Evolutionary conservation across 225 moss, liverwort and hornwort species (phyloP), one percentile per base, ranked within the genome.

Genomic region (Lunularia cruciata): DNA sequence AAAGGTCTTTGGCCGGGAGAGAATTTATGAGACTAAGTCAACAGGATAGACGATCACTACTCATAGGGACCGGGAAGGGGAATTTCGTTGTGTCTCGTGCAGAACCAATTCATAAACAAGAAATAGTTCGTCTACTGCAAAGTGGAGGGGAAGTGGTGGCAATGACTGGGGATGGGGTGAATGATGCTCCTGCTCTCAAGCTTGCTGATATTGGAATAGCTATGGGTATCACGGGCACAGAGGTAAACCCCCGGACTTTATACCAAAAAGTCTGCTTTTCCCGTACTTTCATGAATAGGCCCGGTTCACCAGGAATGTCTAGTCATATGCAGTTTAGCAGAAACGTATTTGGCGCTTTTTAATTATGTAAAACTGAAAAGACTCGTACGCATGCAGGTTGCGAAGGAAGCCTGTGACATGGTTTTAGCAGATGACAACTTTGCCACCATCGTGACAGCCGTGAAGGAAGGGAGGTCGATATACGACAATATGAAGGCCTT

Each of bases 401-500:
- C 87, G 33, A 87, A 87, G 54, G 87, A 87, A 51, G 87, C 87
- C 0, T 77, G 82, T 39, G 87, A 87, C 53, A 87, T 87, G 87
- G 85, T 87, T 5, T 80, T 87, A 19, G 87, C 87, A n/a, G 87
- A 87, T 60, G 87, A 87, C 20, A 78, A 87, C 67, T 87, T 87
- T 63, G 84, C 85, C 39, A 85, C 87, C 26, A 85, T 85, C 23
- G 87, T 87, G 0, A 11, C 63, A 20, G 85, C 87, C 39, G 83
- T 87, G 1, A 73, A 73, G 57, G 87, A 87, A 60, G 87, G 87
- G 23, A 74, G 87, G 55, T 85, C 87, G 11, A 87, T 87, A 46
- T 87, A 87, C 59, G 80, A 85, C 67, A 87, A 87, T 72, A 87
- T 87, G 87, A 87, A 85, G 58, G 80, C 87, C 16, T 87, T 87